Evolutionary conservation across 441 rosid genomes (phyloP), one percentile per base, ranked within the genome.

Genomic region (Jatropha podagrica): DNA sequence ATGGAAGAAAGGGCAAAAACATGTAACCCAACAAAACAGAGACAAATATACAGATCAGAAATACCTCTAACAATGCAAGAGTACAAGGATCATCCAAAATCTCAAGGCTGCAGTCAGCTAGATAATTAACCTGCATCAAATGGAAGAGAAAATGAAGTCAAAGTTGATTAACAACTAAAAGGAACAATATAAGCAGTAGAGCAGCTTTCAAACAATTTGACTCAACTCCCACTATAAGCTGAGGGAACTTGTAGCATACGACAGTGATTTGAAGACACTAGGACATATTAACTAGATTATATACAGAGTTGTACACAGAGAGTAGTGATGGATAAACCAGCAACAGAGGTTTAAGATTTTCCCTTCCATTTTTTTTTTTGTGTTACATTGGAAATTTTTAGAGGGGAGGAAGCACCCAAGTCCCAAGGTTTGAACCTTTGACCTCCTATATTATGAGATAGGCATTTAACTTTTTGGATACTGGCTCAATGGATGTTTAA

Each of bases 21-120:
- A 58, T 66, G 54, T 41, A 73, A 14, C 66, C 32, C 56, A 17
- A 27, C 42, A 69, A 71, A 58, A 26, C 27, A 20, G 55, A 48
- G 27, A 4, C 26, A 61, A 32, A 17, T 48, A 49, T 59, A 37
- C 65, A 67, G 48, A 32, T 27, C 15, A n/a, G 54, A 5, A 82
- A 68, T 87, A 96, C 97, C 97, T 94, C 96, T 51, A 94, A 71
- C 79, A 92, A 71, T 65, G 98, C 97, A 81, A 78, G 79, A 52
- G 92, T 93, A 81, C 97, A 88, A 65, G 98, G 97, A 85, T 96
- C 97, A 80, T 96, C 97, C 27, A 90, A 86, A 77, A 94, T 87
- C 77, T 96, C 96, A 78, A 90, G 91, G 87, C 95, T 96, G 76
- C 87, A 86, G 80, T 96, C 96, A 72, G 93, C 91, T 44, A 94